Base-by-base conservation (phyloP, 2,329 filamentous ascomycete species). In the Fusarium lyarnte region DNA sequence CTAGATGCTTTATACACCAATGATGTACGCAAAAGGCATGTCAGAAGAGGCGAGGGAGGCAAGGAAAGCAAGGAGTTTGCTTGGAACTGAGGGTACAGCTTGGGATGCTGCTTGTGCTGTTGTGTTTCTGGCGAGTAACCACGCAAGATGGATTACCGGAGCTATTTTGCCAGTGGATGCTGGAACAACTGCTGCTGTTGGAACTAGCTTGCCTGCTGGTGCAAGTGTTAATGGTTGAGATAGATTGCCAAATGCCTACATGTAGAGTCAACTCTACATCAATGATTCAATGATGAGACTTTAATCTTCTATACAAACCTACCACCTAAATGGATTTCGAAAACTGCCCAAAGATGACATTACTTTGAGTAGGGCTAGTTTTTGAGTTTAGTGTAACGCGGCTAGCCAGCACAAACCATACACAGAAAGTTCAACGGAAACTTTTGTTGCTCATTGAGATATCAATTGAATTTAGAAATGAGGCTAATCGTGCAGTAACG, bases 1-100 rank as follows among this genome's bases (percentile, higher is more conserved):
- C 53, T 66, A 82, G 70, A 85, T 85, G 82, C 78, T 86, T 0
- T 86, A 85, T 62, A 86, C 85, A 1, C 84, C 85, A 0, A 86
- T 86, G 85, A 82, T 85, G 76, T 81, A 81, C 21, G 72, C 74
- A 0, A 77, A 75, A 5, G 82, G 83, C 0, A 86, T 85, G 83
- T 79, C 72, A 12, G 78, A 80, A 8, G 82, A 84, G 46, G 75
- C 76, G 9, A 74, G 84, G 47, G 79, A 81, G 33, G 79, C 81
- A 3, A 75, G 85, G 19, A 83, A 78, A 27, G 78, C 76, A 5
- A 76, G 82, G 41, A 85, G 82, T 51, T 58, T 85, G 11, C 72
- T 85, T 2, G 77, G 79, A 3, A 84, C 82, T 1, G 83, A 85
- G 41, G 84, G 84, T 0, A 85, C 79, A 41, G 84, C 77, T 0